Percentiles rank a stretch among this genome's conserved stretches.
Conservation (phyloP, 2,329 filamentous ascomycete species). For the Tolypocladium paradoxum region DNA sequence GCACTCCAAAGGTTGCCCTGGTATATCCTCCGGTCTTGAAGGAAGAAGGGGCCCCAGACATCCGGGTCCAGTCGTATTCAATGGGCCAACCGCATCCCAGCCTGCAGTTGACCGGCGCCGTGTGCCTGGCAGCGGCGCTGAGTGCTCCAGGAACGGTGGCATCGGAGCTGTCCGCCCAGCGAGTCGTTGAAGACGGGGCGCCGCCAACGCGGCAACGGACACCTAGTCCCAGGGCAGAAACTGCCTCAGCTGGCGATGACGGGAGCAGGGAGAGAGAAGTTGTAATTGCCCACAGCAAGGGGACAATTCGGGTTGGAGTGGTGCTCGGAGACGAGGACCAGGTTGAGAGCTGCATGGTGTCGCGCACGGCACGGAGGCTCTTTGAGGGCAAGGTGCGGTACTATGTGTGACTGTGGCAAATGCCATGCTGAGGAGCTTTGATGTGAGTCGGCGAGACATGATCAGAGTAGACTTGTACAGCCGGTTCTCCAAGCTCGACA, state of each 20-base stretch:
- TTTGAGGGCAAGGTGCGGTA: neutral
- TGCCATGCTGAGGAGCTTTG: no score
- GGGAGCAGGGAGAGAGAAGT: neutral
- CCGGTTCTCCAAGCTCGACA: no score
- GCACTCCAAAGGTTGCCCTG: constrained; percentile 46
- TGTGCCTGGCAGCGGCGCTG: constrained; percentile 35
- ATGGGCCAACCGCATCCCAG: constrained; percentile 40
- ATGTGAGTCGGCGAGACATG: no score
- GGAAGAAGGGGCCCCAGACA: constrained; percentile 16
- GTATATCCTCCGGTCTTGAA: constrained; percentile 22
- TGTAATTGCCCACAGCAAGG: neutral
- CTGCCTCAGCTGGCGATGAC: no score
- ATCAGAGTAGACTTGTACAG: no score
- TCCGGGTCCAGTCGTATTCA: constrained; percentile 34
- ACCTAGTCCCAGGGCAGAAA: no score
- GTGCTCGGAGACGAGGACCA: neutral
- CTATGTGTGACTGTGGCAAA: neutral
- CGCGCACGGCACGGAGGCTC: neutral
- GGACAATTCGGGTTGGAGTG: neutral
- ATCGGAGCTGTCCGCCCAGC: constrained; percentile 6
- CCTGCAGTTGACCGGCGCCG: constrained; percentile 39
- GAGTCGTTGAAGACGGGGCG: no score
- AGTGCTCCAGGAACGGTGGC: constrained; percentile 30
- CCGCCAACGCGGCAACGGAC: no score
- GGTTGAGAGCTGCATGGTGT: neutral